Evolutionary conservation across 495 filamentous ascomycete species (phyloP), one percentile per base, ranked within the genome.

Genomic region (Talaromyces thailandensis): DNA sequence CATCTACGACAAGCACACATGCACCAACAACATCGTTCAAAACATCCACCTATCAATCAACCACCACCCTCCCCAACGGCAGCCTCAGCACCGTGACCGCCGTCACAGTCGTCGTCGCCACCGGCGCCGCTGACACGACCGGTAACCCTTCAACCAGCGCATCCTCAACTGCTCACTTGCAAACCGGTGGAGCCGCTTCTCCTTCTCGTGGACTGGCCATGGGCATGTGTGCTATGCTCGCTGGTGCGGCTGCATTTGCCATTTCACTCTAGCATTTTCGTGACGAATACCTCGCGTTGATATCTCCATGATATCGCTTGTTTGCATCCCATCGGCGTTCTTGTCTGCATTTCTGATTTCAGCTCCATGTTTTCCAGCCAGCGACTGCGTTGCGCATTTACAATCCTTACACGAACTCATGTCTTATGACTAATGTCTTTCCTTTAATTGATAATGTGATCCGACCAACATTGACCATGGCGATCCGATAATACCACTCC

Each of bases 51-150:
- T 69, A 66, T 68, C 65, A 75, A 58, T 73, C 69, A 50, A 79
- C 74, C 48, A 86, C 86, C 70, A 91, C 88, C 62, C 85, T 93
- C 2, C 82, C 93, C 24, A 88, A 98, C 68, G 91, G 80, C 53
- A 72, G 69, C n/a, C 56, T 75, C 29, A 75, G 69, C 66, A 81
- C 79, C 58, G 69, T 81, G 62, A 83, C 81, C n/a, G 69, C 75
- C 45, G 64, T 78, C 12, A 79, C 79, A 2, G 72, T 82, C 16
- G 71, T 82, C 35, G 71, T 72, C 40, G 70, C 69, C 21, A 66
- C 66, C 25, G 6, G 23, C 9, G 63, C 45, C 8, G 61, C 56
- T 2, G 64, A 63, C 26, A 58, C 69, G 1, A 71, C 74, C 6
- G 67, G 70, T 14, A 57, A 35, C 0, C 64, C 72, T 3, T 68